phyloP scores from a whole-genome alignment of 1,284 basidiomycete genomes.

The Fomitopsis palustris region DNA sequence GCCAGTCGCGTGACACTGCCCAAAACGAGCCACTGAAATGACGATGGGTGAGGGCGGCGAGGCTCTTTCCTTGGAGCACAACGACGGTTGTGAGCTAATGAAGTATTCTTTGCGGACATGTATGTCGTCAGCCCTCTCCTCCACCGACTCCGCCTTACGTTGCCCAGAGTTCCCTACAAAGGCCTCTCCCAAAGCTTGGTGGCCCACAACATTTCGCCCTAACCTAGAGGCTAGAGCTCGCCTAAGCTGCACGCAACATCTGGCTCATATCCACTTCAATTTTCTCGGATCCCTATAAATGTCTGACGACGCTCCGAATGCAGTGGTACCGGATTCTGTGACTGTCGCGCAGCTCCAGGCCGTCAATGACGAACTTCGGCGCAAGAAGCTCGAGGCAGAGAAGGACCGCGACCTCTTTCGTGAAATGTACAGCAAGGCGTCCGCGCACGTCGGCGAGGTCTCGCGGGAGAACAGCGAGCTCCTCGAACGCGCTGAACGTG shows the following conservation, averaged over 20 bases:
- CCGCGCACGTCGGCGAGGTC: slow-evolving; percentile 19
- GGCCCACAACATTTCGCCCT: neutral
- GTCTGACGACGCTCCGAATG: neutral
- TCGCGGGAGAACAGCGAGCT: slow-evolving; percentile 49
- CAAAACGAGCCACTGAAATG: too few relatives aligned
- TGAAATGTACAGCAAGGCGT: slow-evolving; percentile 22
- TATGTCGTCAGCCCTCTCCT: neutral
- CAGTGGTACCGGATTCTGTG: neutral
- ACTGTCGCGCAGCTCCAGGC: slow-evolving; percentile 17
- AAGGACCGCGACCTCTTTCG: slow-evolving; percentile 25
- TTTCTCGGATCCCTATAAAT: neutral
- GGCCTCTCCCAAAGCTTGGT: neutral
- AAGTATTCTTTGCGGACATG: neutral
- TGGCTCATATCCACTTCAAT: too few relatives aligned
- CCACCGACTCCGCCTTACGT: neutral
- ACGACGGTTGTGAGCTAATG: neutral
- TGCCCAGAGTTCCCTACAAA: neutral
- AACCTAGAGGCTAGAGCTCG: neutral
- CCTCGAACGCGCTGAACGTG: slow-evolving; percentile 43
- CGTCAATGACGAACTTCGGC: slow-evolving; percentile 20
- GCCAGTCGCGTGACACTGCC: too few relatives aligned
- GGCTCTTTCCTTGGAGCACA: slow-evolving; percentile 4
- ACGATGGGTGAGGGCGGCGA: slow-evolving; percentile 11
- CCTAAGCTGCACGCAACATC: neutral
- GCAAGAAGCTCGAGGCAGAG: slow-evolving; percentile 18